A percentile compares a stretch with the other conserved stretches of the same genome.
These are phyloP conservation scores for Asterochloris erici DNA, from an alignment of 139 green algal genomes.

Conservation along the genomic window DNA sequence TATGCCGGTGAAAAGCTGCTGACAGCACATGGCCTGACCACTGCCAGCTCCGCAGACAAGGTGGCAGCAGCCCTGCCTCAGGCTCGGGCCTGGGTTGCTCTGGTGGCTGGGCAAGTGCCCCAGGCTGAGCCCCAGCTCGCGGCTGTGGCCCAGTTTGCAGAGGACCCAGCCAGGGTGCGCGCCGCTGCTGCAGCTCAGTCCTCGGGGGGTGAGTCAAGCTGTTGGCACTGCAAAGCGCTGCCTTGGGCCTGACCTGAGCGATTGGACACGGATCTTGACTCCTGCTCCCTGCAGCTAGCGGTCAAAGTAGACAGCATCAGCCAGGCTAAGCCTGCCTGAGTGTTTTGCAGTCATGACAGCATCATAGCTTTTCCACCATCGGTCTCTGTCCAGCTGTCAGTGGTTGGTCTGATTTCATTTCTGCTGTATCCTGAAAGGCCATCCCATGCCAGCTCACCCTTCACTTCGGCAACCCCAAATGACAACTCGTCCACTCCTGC, in stretches of 20 bases:
- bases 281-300: too few relatives aligned
- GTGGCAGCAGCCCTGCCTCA: slow-evolving; percentile 27
- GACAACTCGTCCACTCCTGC: not conserved
- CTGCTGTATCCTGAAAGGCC: not conserved
- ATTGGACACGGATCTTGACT: too few relatives aligned
- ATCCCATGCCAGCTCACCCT: not conserved
- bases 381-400: too few relatives aligned
- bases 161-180: not conserved
- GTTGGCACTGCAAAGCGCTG: not conserved
- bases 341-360: too few relatives aligned
- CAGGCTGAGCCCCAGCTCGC: slow-evolving; percentile 22
- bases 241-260: too few relatives aligned
- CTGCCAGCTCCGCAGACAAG: not conserved
- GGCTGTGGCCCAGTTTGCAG: slow-evolving; percentile 8
- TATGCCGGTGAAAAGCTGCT: slow-evolving; percentile 37
- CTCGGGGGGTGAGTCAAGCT: not conserved
- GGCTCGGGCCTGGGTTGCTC: slow-evolving; percentile 40
- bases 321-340: too few relatives aligned
- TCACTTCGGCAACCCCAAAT: not conserved
- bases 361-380: too few relatives aligned
- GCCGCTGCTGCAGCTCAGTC: not conserved
- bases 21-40: not conserved
- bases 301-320: too few relatives aligned
- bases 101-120: slow-evolving; percentile 32
- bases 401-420: not conserved